phyloP scores from a whole-genome alignment of 352 stramenopile species.

The Phytophthora vignae region DNA sequence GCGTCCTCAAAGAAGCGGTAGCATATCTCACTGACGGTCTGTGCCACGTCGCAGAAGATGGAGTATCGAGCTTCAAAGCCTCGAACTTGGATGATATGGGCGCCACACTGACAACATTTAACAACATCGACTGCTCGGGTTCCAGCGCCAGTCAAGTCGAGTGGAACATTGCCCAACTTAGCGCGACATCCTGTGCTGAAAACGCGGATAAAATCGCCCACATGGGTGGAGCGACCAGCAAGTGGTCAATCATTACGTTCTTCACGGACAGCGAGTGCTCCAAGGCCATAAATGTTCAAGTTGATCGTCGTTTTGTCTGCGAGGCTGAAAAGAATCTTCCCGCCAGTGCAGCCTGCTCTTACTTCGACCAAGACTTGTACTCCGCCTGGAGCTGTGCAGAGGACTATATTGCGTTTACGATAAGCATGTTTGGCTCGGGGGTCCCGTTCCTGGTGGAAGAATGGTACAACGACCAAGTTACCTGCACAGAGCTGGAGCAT shows the following conservation, averaged over 20 bases:
- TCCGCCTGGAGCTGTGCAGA: background rate
- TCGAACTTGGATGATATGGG: background rate
- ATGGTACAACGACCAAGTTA: constrained; percentile 2
- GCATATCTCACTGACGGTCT: background rate
- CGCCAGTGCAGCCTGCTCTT: background rate
- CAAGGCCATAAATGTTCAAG: background rate
- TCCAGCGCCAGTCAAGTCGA: background rate
- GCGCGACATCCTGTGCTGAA: background rate
- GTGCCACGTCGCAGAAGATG: constrained; percentile 3
- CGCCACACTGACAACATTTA: background rate
- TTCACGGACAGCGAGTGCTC: constrained; percentile 10
- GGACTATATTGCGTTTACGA: constrained; percentile 6
- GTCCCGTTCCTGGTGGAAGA: constrained; percentile 9
- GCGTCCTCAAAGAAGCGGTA: background rate
- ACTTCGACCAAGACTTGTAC: background rate
- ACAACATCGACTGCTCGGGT: background rate
- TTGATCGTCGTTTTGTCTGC: background rate
- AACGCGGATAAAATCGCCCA: background rate
- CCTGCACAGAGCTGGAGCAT: constrained; percentile 3
- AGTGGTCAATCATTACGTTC: constrained; percentile 14
- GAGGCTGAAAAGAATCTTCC: background rate
- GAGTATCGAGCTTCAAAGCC: constrained; percentile 4
- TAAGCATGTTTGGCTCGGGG: background rate
- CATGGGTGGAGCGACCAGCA: constrained; percentile 10
- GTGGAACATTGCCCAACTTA: constrained; percentile 8